phyloP scores from a whole-genome alignment of 1,284 basidiomycete species.

The Ustilago lituana region DNA sequence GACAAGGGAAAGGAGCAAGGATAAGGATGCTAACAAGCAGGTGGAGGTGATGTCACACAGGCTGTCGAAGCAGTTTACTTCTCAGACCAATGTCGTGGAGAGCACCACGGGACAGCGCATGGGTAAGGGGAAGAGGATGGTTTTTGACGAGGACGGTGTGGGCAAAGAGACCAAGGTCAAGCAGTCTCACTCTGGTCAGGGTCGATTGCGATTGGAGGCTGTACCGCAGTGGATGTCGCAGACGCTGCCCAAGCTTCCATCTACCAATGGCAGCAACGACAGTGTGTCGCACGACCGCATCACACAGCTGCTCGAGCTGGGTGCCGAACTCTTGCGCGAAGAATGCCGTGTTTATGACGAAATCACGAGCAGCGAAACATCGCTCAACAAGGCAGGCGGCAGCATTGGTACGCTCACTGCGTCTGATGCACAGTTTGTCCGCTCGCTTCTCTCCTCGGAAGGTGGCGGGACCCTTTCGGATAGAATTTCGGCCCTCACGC shows the following conservation, averaged over 20 bases:
- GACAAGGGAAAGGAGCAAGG: slow-evolving; percentile 9
- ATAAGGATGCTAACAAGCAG: slow-evolving; percentile 16
- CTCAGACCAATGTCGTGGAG: slow-evolving; percentile 4
- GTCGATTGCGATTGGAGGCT: slow-evolving; percentile 49
- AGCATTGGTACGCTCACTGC: slow-evolving; percentile 58
- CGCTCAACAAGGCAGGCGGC: slow-evolving; percentile 44
- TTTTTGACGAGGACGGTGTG: slow-evolving; percentile 51
- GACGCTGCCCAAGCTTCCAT: slow-evolving; percentile 35
- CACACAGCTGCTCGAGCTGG: slow-evolving; percentile 51
- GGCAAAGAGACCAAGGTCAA: slow-evolving; percentile 28
- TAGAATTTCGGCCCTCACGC: slow-evolving; percentile 87
- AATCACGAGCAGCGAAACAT: slow-evolving; percentile 55
- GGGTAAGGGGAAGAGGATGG: slow-evolving; percentile 50
- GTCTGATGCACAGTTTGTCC: slow-evolving; percentile 64
- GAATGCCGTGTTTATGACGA: slow-evolving; percentile 57
- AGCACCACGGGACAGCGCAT: slow-evolving; percentile 32
- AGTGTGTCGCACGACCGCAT: slow-evolving; percentile 39
- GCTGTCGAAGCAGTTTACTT: slow-evolving; percentile 8
- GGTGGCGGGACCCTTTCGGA: slow-evolving; percentile 80
- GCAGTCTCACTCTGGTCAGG: slow-evolving; percentile 7
- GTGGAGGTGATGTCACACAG: slow-evolving; percentile 25
- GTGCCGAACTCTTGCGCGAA: slow-evolving; percentile 45
- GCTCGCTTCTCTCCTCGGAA: slow-evolving; percentile 58
- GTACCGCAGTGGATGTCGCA: slow-evolving; percentile 50
- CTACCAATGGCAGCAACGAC: slow-evolving; percentile 5